Base-by-base conservation (phyloP, 768 basidiomycete species). In the Phaeotremella fagi region DNA sequence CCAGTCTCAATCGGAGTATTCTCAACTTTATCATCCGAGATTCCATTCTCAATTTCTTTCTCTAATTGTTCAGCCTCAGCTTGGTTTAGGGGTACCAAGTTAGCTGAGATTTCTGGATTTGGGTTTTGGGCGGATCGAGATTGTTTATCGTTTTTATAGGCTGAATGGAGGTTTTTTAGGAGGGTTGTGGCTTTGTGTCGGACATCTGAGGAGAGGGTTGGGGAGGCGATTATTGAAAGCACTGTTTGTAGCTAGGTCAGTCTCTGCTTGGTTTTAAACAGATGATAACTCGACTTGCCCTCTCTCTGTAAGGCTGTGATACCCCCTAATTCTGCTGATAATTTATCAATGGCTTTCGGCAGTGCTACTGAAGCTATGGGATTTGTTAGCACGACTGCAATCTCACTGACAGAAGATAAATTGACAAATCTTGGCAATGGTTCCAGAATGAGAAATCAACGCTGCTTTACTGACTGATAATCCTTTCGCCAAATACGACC, bases 341-440 rank as follows among this genome's bases (percentile, higher is more conserved):
- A 20, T 26, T 51, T 50, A 28, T 71, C 67, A 23, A 71, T 66
- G 5, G 70, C 67, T 52, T 59, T 64, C 2, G 70, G 70, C 16
- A 71, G 43, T 0, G 60, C 65, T 7, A 67, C 47, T 1, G 66
- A 68, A 2, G 70, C 67, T 68, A 29, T 7, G 25, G 46, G 23
- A 9, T 11, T 33, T n/a, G 20, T 55, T 37, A 51, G 36, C 49
- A 3, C 41, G n/a, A 26, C 7, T 22, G 7, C 16, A 5, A 9
- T 3, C 4, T 4, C 43, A 24, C 31, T 24, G 14, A 31, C 29
- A 44, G 45, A 18, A 16, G n/a, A 2, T 11, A 3, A 33, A 49
- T 66, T 46, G 24, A 71, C 69, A 71, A 6, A 71, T 37, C 50
- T 67, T 66, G 1, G 64, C 67, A 14, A 71, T 68, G 1, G 60